Conservation (phyloP, 2,329 filamentous ascomycete species). For the Colletotrichum melonis region DNA sequence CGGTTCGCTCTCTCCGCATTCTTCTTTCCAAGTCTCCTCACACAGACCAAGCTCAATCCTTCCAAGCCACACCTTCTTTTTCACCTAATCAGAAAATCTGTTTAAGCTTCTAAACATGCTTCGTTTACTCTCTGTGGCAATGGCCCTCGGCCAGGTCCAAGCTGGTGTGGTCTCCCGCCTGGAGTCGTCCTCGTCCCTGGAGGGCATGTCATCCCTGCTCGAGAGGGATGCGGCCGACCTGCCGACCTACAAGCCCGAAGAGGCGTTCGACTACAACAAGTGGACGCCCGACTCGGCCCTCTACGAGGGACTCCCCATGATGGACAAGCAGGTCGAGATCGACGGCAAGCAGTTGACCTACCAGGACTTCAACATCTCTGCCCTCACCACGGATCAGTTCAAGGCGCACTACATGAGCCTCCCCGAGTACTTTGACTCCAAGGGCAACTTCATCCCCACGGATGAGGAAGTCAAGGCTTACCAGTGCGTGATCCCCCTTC, state of each 20-base stretch:
- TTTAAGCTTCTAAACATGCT: neutral
- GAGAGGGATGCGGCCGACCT: neutral
- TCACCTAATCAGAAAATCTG: neutral
- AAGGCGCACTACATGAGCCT: conserved; percentile 7
- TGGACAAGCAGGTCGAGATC: conserved; percentile 4
- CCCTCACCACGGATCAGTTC: conserved; percentile 8
- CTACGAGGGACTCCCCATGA: neutral
- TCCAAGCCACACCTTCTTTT: neutral
- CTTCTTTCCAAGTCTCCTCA: neutral
- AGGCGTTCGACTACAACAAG: neutral
- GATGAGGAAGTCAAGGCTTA: neutral
- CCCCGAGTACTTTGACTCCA: neutral
- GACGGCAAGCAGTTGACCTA: conserved; percentile 6
- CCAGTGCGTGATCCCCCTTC: neutral
- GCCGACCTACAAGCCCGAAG: neutral
- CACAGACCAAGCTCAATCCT: neutral
- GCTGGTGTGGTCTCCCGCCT: neutral
- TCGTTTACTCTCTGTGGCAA: conserved; percentile 1
- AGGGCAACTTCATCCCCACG: conserved; percentile 4
- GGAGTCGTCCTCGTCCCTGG: neutral
- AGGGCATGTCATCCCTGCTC: neutral
- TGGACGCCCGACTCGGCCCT: neutral
- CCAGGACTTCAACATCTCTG: conserved; percentile 14
- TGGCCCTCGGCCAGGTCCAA: conserved; percentile 7
- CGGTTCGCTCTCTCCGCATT: neutral